These are phyloP conservation scores for Penicillium sumatraense DNA, from an alignment of 2,329 filamentous ascomycete species.

Conservation along the genomic window DNA sequence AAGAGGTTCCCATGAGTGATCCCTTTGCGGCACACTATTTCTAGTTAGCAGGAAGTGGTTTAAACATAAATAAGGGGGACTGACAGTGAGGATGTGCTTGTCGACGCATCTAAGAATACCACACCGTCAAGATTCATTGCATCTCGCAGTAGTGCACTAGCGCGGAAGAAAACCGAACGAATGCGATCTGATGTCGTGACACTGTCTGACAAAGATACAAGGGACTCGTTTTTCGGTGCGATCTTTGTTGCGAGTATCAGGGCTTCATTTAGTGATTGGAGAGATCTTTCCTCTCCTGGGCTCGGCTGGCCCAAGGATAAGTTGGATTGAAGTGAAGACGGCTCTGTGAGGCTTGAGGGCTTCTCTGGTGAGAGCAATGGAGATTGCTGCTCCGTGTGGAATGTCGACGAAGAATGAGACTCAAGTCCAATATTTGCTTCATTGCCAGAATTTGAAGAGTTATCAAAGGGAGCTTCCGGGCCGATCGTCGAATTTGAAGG, in stretches of 20 bases:
- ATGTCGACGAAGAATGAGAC: not conserved
- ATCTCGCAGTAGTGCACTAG: slow-evolving; percentile 48
- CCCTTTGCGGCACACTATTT: not conserved
- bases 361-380: not conserved
- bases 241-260: not conserved
- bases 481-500: not conserved
- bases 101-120: slow-evolving; percentile 35
- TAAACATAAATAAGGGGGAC: not conserved
- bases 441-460: not conserved
- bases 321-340: slow-evolving; percentile 5
- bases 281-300: slow-evolving; percentile 9
- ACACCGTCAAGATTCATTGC: slow-evolving; percentile 48
- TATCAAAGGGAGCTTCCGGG: not conserved
- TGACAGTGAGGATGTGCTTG: slow-evolving; percentile 30
- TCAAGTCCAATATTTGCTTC: too few species aligned
- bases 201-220: slow-evolving; percentile 12
- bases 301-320: not conserved
- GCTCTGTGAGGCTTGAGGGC: not conserved
- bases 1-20: slow-evolving; percentile 26
- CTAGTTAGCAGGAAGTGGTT: not conserved
- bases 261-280: slow-evolving; percentile 13
- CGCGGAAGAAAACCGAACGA: slow-evolving; percentile 46
- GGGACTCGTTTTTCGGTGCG: not conserved
- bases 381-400: not conserved
- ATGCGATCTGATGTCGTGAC: slow-evolving; percentile 23